Evolutionary conservation across 2,329 filamentous ascomycete species (phyloP), one percentile per base, ranked within the genome.

Genomic region (Clonostachys solani): DNA sequence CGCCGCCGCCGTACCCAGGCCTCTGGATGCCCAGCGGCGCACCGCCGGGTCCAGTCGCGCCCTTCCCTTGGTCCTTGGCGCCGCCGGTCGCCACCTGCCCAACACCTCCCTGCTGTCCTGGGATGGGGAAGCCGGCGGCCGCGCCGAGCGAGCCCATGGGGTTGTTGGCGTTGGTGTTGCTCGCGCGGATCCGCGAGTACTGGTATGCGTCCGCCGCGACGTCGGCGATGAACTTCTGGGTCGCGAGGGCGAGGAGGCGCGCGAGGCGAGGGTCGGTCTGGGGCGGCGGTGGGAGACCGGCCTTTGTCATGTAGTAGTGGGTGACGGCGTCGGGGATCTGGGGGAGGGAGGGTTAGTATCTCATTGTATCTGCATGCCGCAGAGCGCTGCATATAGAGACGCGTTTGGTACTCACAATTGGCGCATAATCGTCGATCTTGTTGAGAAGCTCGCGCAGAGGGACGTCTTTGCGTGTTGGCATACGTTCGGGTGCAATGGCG

Each of bases 401-500:
- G 17, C 19, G 19, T 33, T 16, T 35, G 17, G 23, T n/a, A 46
- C 87, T 54, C 79, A 96, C 92, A 60, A 99, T 96, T 12, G 94
- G 94, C 50, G 94, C 91, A 69, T 94, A 97, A 60, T 99, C 94
- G 63, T 99, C 94, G 86, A 99, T 97, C 76, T 96, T 96, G 54
- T 81, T 80, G 16, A 99, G 69, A 62, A 99, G 96, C 68, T 97
- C 92, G 61, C 92, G 87, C 54, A 99, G 72, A 37, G 88, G 95
- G 17, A 87, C 86, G 69, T 99, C 94, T 70, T 97, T 97, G 64
- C 91, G 89, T 45, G 86, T 85, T 2, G 87, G 84, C 53, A 89
- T 73, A 60, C 80, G 82, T 38, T 38, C 36, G 36, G 15, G 15
- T n/a, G 83, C 67, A 49, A 88, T 85, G 6, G 76, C 66, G 6